phyloP scores from a whole-genome alignment of 768 basidiomycete genomes.

The Auriscalpium orientale region DNA sequence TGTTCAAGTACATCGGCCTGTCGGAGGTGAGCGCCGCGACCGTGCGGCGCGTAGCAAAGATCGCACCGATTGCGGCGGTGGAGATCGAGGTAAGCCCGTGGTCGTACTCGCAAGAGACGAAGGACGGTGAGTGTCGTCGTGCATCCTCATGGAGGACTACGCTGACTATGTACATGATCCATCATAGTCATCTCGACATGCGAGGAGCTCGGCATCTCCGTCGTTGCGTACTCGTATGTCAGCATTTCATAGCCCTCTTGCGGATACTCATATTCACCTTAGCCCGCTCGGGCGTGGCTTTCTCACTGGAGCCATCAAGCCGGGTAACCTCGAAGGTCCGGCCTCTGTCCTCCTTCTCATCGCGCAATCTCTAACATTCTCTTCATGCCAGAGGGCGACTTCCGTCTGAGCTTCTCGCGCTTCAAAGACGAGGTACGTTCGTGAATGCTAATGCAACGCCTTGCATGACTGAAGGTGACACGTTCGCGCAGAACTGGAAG shows the following conservation, averaged over 20 bases:
- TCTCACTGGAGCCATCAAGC: slow-evolving; percentile 42
- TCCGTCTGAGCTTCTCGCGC: slow-evolving; percentile 25
- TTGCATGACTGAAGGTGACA: no score
- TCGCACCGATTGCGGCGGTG: slow-evolving; percentile 48
- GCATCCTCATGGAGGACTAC: neutral
- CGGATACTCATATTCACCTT: neutral
- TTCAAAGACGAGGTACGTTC: slow-evolving; percentile 29
- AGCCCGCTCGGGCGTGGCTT: slow-evolving; percentile 50
- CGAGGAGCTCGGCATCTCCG: slow-evolving; percentile 44
- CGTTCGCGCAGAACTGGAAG: slow-evolving; percentile 25
- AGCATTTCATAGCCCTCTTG: neutral
- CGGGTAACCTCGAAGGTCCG: slow-evolving; percentile 24
- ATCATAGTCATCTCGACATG: slow-evolving; percentile 42
- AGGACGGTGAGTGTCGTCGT: slow-evolving; percentile 25
- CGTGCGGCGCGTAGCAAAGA: slow-evolving; percentile 33
- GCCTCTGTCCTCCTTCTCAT: neutral
- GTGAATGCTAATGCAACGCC: no score
- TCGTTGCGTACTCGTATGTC: slow-evolving; percentile 52
- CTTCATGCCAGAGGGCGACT: slow-evolving; percentile 24
- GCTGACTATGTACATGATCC: neutral
- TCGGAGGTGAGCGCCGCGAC: slow-evolving; percentile 48
- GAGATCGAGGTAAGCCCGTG: slow-evolving; percentile 66
- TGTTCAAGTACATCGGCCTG: slow-evolving; percentile 52
- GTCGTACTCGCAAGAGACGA: slow-evolving; percentile 46
- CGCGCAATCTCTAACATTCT: neutral